Evolutionary conservation across 768 basidiomycete genomes (phyloP), one percentile per base, ranked within the genome.

Genomic region (Russula foetens): DNA sequence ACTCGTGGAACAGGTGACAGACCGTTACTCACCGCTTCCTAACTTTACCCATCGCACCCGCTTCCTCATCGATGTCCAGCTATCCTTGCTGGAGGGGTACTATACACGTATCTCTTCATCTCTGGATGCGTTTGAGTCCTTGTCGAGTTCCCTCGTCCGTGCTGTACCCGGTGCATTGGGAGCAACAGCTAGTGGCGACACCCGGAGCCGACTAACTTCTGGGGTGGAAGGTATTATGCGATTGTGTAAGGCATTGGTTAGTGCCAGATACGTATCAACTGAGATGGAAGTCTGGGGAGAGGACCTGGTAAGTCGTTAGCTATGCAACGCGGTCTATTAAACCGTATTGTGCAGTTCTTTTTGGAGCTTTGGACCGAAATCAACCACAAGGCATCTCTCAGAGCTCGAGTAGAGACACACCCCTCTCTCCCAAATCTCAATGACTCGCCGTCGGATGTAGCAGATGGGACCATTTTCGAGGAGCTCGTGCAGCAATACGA

Each of bases 111-210:
- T 99, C 70, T 78, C 83, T 1, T 82, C 87, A 9, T 92, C 94
- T 9, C 75, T 98, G 26, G 93, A 98, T 67, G 96, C 95, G 0
- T 98, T 98, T 66, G 97, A 98, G 72, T 88, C 86, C 1, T 77
- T 97, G 6, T 92, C 93, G 1, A 92, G 90, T 31, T 81, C 86
- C 0, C 84, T 99, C 64, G 83, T 94, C 44, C 86, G 92, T 15
- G 88, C 88, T 4, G 94, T 98, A 1, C 97, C 97, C 1, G 97
- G 97, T 19, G 92, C 92, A 0, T 78, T 98, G 43, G 79, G 83
- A n/a, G 75, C 77, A 29, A 70, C 75, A 31, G 74, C 79, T 19
- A 58, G 23, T 59, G 75, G 75, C 53, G 74, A 76, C 41, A 71
- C 72, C 33, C 75, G 69, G 24, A 60, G 60, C 15, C 73, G 90